These are phyloP conservation scores for Musa acuminata DNA, from an alignment of 176 grass and related monocot genomes.

Conservation along the genomic window DNA sequence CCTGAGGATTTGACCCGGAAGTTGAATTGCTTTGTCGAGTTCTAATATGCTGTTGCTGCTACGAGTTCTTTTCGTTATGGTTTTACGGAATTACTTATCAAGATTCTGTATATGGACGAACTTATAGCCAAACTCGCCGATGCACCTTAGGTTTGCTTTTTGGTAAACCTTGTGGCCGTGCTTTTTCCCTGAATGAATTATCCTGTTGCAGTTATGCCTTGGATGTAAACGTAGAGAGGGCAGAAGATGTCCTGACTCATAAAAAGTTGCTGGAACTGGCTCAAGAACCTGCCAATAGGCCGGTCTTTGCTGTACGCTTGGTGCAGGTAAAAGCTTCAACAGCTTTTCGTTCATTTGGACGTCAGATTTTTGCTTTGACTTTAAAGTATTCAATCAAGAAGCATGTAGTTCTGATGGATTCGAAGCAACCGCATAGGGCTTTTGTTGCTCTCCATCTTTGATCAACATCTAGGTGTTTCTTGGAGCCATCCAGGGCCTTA, in stretches of 20 bases:
- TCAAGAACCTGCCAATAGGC: conserved; percentile 52
- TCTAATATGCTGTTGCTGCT: no score
- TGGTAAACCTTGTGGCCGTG: background rate
- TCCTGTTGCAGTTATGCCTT: conserved; percentile 49
- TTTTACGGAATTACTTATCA: background rate
- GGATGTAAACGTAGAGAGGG: conserved; percentile 78
- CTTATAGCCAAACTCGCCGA: background rate
- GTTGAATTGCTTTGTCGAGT: background rate
- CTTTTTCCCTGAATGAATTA: background rate
- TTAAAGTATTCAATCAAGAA: background rate
- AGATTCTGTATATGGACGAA: background rate
- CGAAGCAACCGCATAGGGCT: background rate
- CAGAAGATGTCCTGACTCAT: conserved; percentile 77
- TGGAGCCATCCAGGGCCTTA: background rate
- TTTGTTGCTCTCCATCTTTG: background rate
- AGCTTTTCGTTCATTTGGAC: conserved; percentile 10
- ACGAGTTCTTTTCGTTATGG: background rate
- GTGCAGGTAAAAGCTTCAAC: conserved; percentile 44
- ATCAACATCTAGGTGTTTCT: background rate
- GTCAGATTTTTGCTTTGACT: background rate
- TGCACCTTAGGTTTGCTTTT: background rate
- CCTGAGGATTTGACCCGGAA: background rate
- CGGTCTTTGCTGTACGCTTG: conserved; percentile 55
- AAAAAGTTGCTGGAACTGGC: conserved; percentile 73
- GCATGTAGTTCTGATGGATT: background rate